These are phyloP conservation scores for Platanthera guangdongensis DNA, from an alignment of 106 monocot species.

Conservation along the genomic window DNA sequence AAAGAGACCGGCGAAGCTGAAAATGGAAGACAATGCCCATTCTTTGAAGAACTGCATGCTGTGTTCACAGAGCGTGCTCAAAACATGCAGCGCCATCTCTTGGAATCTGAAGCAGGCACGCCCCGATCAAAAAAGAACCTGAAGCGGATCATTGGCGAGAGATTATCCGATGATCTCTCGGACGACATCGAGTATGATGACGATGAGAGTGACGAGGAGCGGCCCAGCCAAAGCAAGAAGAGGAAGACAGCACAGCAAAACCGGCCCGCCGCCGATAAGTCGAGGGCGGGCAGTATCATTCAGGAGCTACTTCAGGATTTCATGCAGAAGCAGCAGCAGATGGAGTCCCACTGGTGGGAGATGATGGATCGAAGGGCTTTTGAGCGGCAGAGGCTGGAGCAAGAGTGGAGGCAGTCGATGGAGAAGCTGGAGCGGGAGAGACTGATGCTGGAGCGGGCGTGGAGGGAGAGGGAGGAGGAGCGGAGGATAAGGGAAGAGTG, in stretches of 20 bases:
- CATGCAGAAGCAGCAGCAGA: constrained; percentile 68
- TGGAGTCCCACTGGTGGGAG: constrained; percentile 75
- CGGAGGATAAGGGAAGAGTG: constrained; percentile 81
- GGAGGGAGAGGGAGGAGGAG: constrained; percentile 92
- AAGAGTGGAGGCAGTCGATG: constrained; percentile 89
- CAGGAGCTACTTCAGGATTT: constrained; percentile 69
- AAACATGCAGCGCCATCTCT: constrained; percentile 71
- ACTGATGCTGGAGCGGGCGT: constrained; percentile 72
- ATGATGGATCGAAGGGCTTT: constrained; percentile 57
- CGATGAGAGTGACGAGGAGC: constrained; percentile 56
- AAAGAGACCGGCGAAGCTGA: constrained; percentile 88
- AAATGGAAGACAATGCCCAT: constrained; percentile 71
- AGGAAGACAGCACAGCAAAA: constrained; percentile 37
- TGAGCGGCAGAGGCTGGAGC: constrained; percentile 60
- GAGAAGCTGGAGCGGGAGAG: constrained; percentile 90
- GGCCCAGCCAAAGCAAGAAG: constrained; percentile 30
- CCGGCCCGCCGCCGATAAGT: constrained; percentile 22
- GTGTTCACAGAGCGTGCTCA: constrained; percentile 72
- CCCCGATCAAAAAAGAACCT: constrained; percentile 50
- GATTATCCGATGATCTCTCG: constrained; percentile 52
- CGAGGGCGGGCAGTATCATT: constrained; percentile 18
- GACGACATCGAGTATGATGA: constrained; percentile 45
- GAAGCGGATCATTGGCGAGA: constrained; percentile 47
- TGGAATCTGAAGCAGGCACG: constrained; percentile 53
- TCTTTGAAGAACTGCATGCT: constrained; percentile 87